A percentile compares a stretch with the other conserved stretches of the same genome.
phyloP scores from a whole-genome alignment of 2,329 filamentous ascomycete species.

The Penicillium polonicum region DNA sequence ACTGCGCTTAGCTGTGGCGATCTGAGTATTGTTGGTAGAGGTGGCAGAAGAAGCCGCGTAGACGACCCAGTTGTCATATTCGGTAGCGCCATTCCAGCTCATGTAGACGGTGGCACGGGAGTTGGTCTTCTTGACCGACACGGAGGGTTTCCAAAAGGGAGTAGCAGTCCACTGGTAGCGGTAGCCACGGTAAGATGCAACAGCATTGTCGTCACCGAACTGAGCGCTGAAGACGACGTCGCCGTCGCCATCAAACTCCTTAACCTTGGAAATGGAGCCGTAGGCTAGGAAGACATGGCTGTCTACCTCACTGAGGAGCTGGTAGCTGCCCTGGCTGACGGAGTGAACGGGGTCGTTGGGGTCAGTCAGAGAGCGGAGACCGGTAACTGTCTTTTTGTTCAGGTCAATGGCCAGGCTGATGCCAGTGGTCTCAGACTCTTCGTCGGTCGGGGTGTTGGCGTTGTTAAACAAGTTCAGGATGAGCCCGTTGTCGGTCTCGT shows the following conservation, averaged over 20 bases:
- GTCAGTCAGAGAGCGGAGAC: too few relatives aligned
- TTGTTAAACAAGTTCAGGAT: conserved; percentile 34
- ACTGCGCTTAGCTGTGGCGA: conserved; percentile 23
- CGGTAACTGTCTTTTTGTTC: conserved; percentile 9
- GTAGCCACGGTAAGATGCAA: conserved; percentile 34
- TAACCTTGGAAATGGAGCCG: conserved; percentile 33
- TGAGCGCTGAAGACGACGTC: conserved; percentile 31
- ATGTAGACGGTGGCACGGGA: conserved; percentile 29
- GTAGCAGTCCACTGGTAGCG: conserved; percentile 21
- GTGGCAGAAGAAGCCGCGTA: conserved; percentile 25
- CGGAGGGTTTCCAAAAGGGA: conserved; percentile 22
- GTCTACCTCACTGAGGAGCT: too few relatives aligned
- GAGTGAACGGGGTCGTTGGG: too few relatives aligned
- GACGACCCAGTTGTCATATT: conserved; percentile 35
- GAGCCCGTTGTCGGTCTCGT: conserved; percentile 18
- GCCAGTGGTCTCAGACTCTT: conserved; percentile 22
- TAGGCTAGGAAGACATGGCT: conserved; percentile 32
- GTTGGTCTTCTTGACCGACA: conserved; percentile 6
- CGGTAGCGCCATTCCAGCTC: conserved; percentile 43
- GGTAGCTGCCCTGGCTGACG: too few relatives aligned
- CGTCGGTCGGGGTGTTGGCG: conserved; percentile 15
- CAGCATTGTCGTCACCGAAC: conserved; percentile 27
- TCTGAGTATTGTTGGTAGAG: conserved; percentile 20
- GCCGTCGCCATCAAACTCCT: conserved; percentile 31
- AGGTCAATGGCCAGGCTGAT: conserved; percentile 24